These are phyloP conservation scores for Aspergillus indologenus DNA, from an alignment of 495 filamentous ascomycete genomes.

Conservation along the genomic window DNA sequence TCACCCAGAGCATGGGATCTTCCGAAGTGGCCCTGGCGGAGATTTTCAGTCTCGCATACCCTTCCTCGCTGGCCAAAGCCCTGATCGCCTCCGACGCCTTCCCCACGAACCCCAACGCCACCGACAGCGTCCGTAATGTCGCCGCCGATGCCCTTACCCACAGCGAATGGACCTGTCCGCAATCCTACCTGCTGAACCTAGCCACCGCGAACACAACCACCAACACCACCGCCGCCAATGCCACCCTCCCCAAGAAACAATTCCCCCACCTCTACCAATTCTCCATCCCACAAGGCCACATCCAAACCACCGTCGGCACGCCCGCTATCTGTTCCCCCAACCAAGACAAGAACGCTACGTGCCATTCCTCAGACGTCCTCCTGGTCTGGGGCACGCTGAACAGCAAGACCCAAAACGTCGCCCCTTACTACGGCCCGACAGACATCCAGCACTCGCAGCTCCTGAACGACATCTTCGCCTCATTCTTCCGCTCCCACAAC, in stretches of 20 bases:
- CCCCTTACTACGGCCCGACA: conserved; percentile 21
- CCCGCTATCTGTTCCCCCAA: conserved; percentile 30
- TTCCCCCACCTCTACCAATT: conserved; percentile 27
- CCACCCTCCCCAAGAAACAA: too few species aligned
- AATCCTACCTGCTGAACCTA: conserved; percentile 25
- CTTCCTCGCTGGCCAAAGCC: conserved; percentile 13
- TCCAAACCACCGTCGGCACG: conserved; percentile 17
- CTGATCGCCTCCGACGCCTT: conserved; percentile 20
- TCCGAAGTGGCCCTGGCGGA: conserved; percentile 11
- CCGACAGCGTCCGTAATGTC: conserved; percentile 21
- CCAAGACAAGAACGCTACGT: conserved; percentile 28
- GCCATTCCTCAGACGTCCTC: conserved; percentile 29
- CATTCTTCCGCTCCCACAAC: conserved; percentile 23
- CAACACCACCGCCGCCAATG: background rate
- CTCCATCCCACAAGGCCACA: conserved; percentile 26
- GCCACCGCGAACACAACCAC: background rate
- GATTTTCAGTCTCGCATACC: conserved; percentile 19
- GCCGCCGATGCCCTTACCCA: conserved; percentile 21
- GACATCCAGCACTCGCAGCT: conserved; percentile 28
- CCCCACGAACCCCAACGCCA: conserved; percentile 15
- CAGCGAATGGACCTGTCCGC: conserved; percentile 29
- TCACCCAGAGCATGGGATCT: conserved; percentile 19
- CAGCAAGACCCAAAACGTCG: conserved; percentile 26
- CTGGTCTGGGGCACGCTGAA: conserved; percentile 33
- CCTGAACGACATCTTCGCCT: conserved; percentile 27